Percentiles rank a stretch among this genome's conserved stretches.
These are phyloP conservation scores for Suhomyces bokatorum DNA, from an alignment of 1,139 yeast species.

Conservation along the genomic window DNA sequence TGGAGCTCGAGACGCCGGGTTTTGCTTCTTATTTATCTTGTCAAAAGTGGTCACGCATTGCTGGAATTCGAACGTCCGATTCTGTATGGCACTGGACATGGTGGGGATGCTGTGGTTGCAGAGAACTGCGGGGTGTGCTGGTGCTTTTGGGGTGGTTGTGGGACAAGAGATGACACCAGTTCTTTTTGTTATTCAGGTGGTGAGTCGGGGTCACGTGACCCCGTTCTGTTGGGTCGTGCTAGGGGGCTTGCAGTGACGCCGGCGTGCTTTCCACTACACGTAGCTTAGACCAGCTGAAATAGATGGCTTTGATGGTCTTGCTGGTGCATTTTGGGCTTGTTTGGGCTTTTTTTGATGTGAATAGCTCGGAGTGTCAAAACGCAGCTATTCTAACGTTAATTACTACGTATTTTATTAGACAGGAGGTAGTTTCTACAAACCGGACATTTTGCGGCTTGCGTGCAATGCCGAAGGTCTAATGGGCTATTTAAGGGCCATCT, in stretches of 20 bases:
- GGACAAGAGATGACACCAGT: conserved; percentile 1
- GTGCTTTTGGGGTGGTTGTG: background rate
- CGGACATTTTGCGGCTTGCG: too few relatives aligned
- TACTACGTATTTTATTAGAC: too few relatives aligned
- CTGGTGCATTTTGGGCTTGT: too few relatives aligned
- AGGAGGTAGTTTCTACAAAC: too few relatives aligned
- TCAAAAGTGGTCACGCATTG: conserved; percentile 77
- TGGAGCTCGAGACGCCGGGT: conserved; percentile 15
- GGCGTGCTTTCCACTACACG: background rate
- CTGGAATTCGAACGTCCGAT: conserved; percentile 82
- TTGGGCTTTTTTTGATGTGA: too few relatives aligned
- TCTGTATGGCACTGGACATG: conserved; percentile 52
- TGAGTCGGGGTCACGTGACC: conserved; percentile 4
- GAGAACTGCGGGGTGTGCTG: background rate
- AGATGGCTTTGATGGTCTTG: background rate
- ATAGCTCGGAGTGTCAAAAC: too few relatives aligned
- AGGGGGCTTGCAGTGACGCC: background rate
- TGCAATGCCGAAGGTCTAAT: too few relatives aligned
- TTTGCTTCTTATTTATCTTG: conserved; percentile 50
- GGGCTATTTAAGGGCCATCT: too few relatives aligned
- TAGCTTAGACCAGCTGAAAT: too few relatives aligned
- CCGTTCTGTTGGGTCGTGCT: background rate
- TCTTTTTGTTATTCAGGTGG: conserved; percentile 1
- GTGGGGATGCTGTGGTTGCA: background rate
- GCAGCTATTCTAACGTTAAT: too few relatives aligned